phyloP scores from a whole-genome alignment of 768 basidiomycete genomes.

The Lactifluus rugatus region DNA sequence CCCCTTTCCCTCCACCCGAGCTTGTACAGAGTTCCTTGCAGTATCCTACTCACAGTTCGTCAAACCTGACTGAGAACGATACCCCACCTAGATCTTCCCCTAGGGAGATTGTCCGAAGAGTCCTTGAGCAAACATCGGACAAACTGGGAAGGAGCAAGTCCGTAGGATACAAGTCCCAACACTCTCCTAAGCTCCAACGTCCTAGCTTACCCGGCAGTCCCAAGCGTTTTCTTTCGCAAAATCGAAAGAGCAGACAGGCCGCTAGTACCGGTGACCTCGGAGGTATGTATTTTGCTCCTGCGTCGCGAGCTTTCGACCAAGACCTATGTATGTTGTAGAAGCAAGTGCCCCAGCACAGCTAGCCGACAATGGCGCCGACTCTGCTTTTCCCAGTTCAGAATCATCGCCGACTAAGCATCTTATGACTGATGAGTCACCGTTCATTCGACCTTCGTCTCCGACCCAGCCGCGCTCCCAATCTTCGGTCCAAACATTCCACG shows the following conservation, averaged over 20 bases:
- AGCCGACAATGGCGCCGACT: conserved; percentile 1
- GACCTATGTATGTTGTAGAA: background rate
- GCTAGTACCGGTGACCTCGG: conserved; percentile 26
- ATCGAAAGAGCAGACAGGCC: conserved; percentile 39
- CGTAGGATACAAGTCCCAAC: conserved; percentile 16
- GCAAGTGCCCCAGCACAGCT: background rate
- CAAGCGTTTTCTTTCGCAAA: conserved; percentile 48
- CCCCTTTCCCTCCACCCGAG: background rate
- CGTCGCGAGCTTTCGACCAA: background rate
- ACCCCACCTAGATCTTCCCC: background rate
- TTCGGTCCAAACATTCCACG: conserved; percentile 45
- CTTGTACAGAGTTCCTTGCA: background rate
- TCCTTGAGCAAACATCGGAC: conserved; percentile 48
- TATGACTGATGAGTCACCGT: conserved; percentile 46
- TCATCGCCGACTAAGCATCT: conserved; percentile 12
- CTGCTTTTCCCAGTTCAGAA: conserved; percentile 1
- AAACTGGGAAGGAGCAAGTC: conserved; percentile 48
- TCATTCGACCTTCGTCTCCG: conserved; percentile 69
- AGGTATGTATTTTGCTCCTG: background rate
- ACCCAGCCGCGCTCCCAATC: conserved; percentile 37
- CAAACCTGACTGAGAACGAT: conserved; percentile 10
- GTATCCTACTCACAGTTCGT: conserved; percentile 6
- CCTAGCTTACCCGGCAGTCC: conserved; percentile 29
- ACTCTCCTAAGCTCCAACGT: conserved; percentile 19
- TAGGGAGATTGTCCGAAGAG: conserved; percentile 23